A percentile compares a stretch with the other conserved stretches of the same genome.
phyloP scores from a whole-genome alignment of 768 basidiomycete species.

The Galerina sulciceps region DNA sequence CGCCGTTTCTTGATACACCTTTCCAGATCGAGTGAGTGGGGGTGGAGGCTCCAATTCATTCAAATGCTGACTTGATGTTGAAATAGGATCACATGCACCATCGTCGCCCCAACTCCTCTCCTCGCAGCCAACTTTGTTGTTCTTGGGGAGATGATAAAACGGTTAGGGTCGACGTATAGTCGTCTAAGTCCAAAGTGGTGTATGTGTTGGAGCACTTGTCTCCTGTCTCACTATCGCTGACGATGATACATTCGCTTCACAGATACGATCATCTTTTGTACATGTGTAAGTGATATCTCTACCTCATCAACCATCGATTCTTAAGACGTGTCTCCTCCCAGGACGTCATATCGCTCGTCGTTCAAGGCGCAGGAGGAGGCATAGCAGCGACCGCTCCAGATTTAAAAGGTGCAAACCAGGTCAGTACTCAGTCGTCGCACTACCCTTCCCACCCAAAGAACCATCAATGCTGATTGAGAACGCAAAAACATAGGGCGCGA shows the following conservation, averaged over 20 bases:
- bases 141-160: conserved; percentile 49
- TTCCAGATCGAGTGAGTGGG: conserved; percentile 27
- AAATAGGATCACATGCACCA: conserved; percentile 51
- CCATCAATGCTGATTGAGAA: conserved; percentile 7
- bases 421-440: conserved; percentile 8
- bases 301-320: not conserved
- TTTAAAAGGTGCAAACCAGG: conserved; percentile 17
- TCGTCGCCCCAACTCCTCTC: conserved; percentile 50
- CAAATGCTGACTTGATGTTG: not conserved
- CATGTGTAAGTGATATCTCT: conserved; percentile 29
- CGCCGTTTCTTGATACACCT: conserved; percentile 12
- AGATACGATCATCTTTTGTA: conserved; percentile 50
- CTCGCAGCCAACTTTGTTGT: conserved; percentile 65
- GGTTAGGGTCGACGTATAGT: conserved; percentile 51
- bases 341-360: conserved; percentile 55
- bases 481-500: conserved; percentile 42
- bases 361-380: conserved; percentile 63
- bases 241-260: not conserved
- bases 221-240: not conserved
- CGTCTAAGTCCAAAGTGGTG: conserved; percentile 46
- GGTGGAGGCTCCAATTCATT: too few relatives aligned
- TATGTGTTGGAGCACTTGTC: conserved; percentile 26
- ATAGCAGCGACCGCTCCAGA: conserved; percentile 38
- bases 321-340: not conserved
- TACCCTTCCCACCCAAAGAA: too few relatives aligned